Evolutionary conservation across 495 filamentous ascomycete species (phyloP), one percentile per base, ranked within the genome.

Genomic region (Xylaria sp.): DNA sequence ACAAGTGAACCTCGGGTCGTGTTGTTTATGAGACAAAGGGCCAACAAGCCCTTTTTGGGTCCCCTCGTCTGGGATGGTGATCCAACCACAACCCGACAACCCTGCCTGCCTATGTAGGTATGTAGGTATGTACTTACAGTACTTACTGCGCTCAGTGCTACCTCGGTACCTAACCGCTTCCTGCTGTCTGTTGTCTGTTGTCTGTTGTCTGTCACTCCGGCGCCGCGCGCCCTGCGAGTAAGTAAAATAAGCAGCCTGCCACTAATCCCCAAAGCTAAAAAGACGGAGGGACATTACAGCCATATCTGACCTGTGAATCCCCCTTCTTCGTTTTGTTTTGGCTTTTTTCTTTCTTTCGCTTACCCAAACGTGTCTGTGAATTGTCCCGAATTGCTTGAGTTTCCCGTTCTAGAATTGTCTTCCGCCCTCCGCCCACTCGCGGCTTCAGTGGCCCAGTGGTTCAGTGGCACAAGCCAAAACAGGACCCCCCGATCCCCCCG

Each of bases 1-100:
- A 48, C 61, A 46, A 29, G 41, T 6, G 29, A 44, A 48, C 24
- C 43, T 61, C 21, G 35, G 19, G 31, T 40, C 31, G 57, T 21
- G 57, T 37, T 5, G 57, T 37, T n/a, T 53, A 59, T 21, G 33
- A 62, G 29, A 44, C 61, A 64, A 64, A 64, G 61, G 26, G 1
- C 61, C 24, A 33, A 9, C 43, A 0, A 33, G 43, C 24, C 43
- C 15, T 66, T 15, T 65, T 52, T 29, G 61, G 41, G 26, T n/a
- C 17, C 19, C 57, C 35, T 62, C 7, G 59, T 43, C 21, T n/a
- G 59, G 59, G 59, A 62, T 62, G 24, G 6, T 21, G 37, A 43
- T 41, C 59, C 57, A 35, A 62, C 35, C 37, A 43, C 35, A 15
- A 24, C n/a, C 8, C 35, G 35, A 58, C 17, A 37, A 37, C 31